Base-by-base conservation (phyloP, 2,329 filamentous ascomycete genomes). In the Pestalotiopsis sp. region DNA sequence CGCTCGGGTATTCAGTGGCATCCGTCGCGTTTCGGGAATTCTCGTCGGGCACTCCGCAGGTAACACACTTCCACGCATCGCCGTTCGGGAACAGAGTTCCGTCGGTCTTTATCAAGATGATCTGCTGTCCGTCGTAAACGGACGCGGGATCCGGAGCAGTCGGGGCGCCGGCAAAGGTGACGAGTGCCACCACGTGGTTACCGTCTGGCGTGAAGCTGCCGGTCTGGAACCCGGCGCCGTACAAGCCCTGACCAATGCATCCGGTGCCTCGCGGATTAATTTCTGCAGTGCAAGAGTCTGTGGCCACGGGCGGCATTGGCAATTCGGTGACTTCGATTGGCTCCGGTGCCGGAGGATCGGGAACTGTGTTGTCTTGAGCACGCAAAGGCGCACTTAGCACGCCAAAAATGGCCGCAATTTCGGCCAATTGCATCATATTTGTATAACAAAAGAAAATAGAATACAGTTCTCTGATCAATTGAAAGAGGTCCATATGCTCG, bases 1-100 rank as follows among this genome's bases (percentile, higher is more conserved):
- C 74, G 59, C 85, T 81, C 0, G 84, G 82, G 69, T 86, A 86
- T 62, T 81, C 81, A 11, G 20, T 65, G 38, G 67, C 31, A 1
- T 70, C 65, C 23, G 70, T 68, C 2, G 72, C 65, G n/a, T n/a
- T 25, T 4, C 72, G 56, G 1, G 75, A 71, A 59, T 83, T 81
- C 38, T 74, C 71, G 2, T 64, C 71, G 0, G 81, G 77, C 0
- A 85, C 76, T 2, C 80, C 83, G 67, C 84, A 86, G 36, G 78
- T 85, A 4, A 86, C 65, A 66, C 84, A 85, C 27, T 58, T 58
- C 52, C 52, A 58, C 2, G n/a, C 12, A 27, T 58, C 52, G 7
- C 58, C 58, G 27, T 61, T 61, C n/a, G 58, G 58, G n/a, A 61
- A 61, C 27, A 38, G 12, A n/a, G 23, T 36, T 4, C n/a, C 31